These are phyloP conservation scores for Buxus sempervirens DNA, from an alignment of 164 flowering plant genomes.

Conservation along the genomic window DNA sequence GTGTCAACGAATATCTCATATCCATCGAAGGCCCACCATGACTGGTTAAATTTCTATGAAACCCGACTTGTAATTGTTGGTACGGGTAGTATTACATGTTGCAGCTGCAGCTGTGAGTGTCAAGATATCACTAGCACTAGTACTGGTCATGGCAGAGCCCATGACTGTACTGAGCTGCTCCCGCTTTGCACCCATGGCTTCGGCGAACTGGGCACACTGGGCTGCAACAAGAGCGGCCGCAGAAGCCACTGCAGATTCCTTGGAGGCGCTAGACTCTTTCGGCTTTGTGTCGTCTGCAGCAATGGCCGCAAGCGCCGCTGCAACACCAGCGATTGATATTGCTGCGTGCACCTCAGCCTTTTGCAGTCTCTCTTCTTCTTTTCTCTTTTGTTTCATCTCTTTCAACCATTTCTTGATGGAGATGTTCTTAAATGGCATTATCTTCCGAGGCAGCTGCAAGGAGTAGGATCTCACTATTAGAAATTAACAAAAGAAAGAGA, in stretches of 20 bases:
- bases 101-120: conserved; percentile 93
- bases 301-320: conserved; percentile 89
- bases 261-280: conserved; percentile 27
- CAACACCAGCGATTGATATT: conserved; percentile 80
- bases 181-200: conserved; percentile 82
- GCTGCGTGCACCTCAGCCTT: conserved; percentile 92
- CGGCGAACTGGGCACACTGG: conserved; percentile 80
- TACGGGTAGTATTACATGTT: too few relatives aligned
- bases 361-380: conserved; percentile 69
- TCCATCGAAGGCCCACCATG: too few relatives aligned
- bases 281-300: conserved; percentile 53
- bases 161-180: conserved; percentile 58
- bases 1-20: too few relatives aligned
- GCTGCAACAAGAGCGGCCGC: conserved; percentile 94
- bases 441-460: conserved; percentile 57
- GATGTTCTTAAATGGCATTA: conserved; percentile 44
- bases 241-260: conserved; percentile 69
- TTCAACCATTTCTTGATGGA: conserved; percentile 84
- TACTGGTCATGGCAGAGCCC: conserved; percentile 66
- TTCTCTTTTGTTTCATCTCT: conserved; percentile 66
- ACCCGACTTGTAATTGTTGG: too few relatives aligned
- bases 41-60: too few relatives aligned
- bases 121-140: conserved; percentile 60
- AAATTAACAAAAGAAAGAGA: too few relatives aligned
- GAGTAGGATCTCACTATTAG: background rate